These are phyloP conservation scores for Ustilago bromivora DNA, from an alignment of 1,284 basidiomycete genomes.

Conservation along the genomic window DNA sequence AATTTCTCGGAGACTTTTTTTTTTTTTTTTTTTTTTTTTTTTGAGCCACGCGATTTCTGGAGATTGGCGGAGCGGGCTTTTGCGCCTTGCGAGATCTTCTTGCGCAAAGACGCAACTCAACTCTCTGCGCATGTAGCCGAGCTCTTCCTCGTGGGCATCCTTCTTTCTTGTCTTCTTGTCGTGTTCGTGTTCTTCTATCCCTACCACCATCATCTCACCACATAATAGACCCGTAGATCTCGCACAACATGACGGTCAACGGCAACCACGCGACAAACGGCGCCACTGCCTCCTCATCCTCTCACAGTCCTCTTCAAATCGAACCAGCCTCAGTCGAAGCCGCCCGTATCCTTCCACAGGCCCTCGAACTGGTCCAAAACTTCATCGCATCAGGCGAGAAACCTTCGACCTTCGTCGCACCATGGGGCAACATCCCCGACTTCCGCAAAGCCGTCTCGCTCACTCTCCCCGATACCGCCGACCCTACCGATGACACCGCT, in stretches of 20 bases:
- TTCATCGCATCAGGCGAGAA: conserved; percentile 48
- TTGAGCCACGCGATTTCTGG: neutral
- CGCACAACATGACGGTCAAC: conserved; percentile 12
- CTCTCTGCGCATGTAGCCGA: conserved; percentile 4
- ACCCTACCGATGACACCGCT: conserved; percentile 17
- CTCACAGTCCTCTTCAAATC: conserved; percentile 40
- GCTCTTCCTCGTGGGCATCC: neutral
- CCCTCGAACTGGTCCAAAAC: conserved; percentile 35
- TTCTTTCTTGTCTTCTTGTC: no score
- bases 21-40: no score
- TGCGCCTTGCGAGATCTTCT: conserved; percentile 1
- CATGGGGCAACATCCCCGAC: conserved; percentile 41
- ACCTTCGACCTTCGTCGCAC: conserved; percentile 35
- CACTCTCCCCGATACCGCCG: conserved; percentile 33
- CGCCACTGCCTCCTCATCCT: conserved; percentile 10
- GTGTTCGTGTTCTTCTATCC: neutral
- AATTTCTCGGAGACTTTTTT: conserved; percentile 27
- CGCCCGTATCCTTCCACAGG: conserved; percentile 40
- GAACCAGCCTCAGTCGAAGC: conserved; percentile 48
- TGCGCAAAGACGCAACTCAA: neutral
- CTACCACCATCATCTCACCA: neutral
- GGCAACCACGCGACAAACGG: conserved; percentile 5
- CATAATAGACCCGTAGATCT: neutral
- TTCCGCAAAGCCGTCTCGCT: conserved; percentile 40
- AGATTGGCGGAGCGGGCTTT: neutral